phyloP scores from a whole-genome alignment of 2,329 filamentous ascomycete genomes.

The Paracorniculantispora psalliotae region DNA sequence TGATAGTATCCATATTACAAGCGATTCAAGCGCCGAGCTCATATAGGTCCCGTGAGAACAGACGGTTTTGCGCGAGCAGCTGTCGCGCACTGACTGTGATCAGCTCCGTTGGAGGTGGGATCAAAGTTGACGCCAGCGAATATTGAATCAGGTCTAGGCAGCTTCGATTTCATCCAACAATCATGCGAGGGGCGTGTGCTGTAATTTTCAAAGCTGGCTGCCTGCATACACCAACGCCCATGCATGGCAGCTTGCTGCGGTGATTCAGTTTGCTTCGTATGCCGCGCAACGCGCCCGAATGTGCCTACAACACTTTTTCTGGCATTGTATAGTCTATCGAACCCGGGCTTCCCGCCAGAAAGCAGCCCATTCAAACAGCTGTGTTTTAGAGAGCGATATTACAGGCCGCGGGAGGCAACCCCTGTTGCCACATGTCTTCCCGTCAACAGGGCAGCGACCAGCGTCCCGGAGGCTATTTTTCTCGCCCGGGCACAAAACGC shows the following conservation, averaged over 20 bases:
- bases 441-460: constrained; percentile 3
- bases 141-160: no score
- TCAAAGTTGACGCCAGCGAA: no score
- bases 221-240: no score
- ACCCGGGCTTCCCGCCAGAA: not conserved
- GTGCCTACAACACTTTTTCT: no score
- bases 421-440: constrained; percentile 11
- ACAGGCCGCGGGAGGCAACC: not conserved
- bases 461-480: not conserved
- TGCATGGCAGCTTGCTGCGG: no score
- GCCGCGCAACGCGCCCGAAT: no score
- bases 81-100: not conserved
- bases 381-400: constrained; percentile 7
- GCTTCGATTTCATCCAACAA: no score
- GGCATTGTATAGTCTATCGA: no score
- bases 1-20: not conserved
- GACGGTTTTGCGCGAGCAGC: not conserved
- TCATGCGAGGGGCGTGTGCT: no score
- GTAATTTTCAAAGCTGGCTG: no score
- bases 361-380: not conserved
- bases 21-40: not conserved
- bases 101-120: not conserved
- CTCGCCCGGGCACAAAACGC: constrained; percentile 2
- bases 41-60: not conserved
- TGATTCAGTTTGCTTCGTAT: no score